These are phyloP conservation scores for Laburnicola sp. DNA, from an alignment of 2,329 filamentous ascomycete species.

Conservation along the genomic window DNA sequence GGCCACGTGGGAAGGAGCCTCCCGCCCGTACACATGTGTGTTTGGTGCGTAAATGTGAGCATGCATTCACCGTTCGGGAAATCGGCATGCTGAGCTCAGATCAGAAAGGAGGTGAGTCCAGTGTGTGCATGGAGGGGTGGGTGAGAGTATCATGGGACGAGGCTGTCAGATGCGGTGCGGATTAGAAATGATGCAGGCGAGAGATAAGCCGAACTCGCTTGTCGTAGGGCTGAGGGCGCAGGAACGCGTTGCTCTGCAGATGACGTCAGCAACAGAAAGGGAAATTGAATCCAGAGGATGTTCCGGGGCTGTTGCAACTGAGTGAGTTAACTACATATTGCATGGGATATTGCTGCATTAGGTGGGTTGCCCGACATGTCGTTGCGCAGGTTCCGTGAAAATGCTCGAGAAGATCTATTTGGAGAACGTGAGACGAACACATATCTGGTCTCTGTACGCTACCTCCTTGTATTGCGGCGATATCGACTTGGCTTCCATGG, in stretches of 20 bases:
- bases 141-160: neutral
- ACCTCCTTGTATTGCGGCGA: neutral
- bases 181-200: neutral
- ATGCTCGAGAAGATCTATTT: neutral
- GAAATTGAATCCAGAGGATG: neutral
- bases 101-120: neutral
- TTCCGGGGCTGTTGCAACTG: neutral
- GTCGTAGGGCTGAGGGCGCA: neutral
- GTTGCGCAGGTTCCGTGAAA: neutral
- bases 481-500: neutral
- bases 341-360: neutral
- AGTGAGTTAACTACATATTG: neutral
- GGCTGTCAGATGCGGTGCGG: neutral
- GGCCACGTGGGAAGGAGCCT: neutral
- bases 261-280: neutral
- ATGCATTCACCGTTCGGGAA: slow-evolving; percentile 1
- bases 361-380: no score
- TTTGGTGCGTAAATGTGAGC: neutral
- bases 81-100: neutral
- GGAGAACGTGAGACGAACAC: neutral
- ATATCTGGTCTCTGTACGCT: neutral
- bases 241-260: neutral
- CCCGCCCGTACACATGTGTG: slow-evolving; percentile 1
- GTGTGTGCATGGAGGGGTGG: neutral
- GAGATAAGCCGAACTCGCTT: neutral